A percentile compares a stretch with the other conserved stretches of the same genome.
These are phyloP conservation scores for Xylaria sp. DNA, from an alignment of 2,329 filamentous ascomycete species.

Conservation along the genomic window DNA sequence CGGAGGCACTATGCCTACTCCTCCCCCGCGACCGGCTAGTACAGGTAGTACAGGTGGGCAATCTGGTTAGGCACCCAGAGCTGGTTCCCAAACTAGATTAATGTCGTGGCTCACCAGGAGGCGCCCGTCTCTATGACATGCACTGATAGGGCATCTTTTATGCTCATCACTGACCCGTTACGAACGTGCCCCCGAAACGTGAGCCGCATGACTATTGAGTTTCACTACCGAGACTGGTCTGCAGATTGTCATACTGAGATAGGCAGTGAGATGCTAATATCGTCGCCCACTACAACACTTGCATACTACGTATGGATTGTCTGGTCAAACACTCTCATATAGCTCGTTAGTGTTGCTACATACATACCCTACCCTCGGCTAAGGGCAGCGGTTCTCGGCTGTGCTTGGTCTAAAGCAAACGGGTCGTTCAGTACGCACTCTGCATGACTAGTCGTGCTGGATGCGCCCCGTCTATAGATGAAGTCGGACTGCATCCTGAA, in stretches of 20 bases:
- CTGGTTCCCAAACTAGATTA: not conserved
- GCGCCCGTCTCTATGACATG: constrained; percentile 7
- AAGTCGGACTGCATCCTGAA: not conserved
- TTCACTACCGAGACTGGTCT: not conserved
- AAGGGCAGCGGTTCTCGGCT: not conserved
- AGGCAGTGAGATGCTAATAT: not conserved
- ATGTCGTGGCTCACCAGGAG: not conserved
- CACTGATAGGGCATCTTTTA: constrained; percentile 7
- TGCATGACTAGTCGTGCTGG: not conserved
- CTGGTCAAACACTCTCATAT: not conserved
- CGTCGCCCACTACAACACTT: not conserved
- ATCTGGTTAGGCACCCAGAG: constrained; percentile 37
- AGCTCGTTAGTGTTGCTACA: not conserved
- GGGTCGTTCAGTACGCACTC: not conserved
- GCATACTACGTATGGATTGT: constrained; percentile 1
- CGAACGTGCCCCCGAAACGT: not conserved
- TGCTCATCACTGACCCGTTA: constrained; percentile 4
- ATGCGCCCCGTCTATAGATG: not conserved
- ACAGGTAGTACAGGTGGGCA: constrained; percentile 54
- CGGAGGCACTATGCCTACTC: constrained; percentile 48
- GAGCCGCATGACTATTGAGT: not conserved
- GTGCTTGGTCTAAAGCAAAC: not conserved
- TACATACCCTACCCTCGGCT: not conserved
- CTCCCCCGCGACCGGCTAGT: constrained; percentile 55
- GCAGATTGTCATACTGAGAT: not conserved